Conservation (phyloP, 768 basidiomycete genomes). For the Thelephora ganbajun region DNA sequence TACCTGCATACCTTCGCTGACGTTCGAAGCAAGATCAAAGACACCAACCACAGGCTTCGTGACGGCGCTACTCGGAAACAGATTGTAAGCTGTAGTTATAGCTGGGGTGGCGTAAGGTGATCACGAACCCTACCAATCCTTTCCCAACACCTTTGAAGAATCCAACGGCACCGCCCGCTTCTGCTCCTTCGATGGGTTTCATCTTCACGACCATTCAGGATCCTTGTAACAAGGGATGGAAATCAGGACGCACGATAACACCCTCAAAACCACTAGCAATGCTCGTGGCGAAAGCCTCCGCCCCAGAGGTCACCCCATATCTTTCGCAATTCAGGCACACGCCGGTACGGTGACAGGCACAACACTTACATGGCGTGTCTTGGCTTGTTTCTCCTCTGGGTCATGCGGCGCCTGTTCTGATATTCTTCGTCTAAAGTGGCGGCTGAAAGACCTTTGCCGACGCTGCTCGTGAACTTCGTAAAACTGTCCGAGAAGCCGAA, state of each 20-base stretch:
- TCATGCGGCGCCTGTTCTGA: constrained; percentile 78
- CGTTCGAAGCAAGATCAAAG: constrained; percentile 90
- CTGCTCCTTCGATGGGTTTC: constrained; percentile 95
- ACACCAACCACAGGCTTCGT: constrained; percentile 97
- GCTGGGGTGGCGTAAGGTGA: not conserved
- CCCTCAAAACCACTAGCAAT: constrained; percentile 95
- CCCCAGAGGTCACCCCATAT: constrained; percentile 92
- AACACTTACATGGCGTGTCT: constrained; percentile 78
- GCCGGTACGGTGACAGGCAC: not conserved
- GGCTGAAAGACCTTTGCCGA: constrained; percentile 96
- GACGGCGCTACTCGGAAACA: constrained; percentile 42
- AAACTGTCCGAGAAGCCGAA: constrained; percentile 93
- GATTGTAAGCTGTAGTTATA: constrained; percentile 1
- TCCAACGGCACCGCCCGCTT: constrained; percentile 83
- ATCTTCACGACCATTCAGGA: constrained; percentile 34
- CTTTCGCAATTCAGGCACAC: constrained; percentile 22
- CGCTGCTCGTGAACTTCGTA: constrained; percentile 95
- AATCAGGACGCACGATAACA: constrained; percentile 49
- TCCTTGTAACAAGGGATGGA: not conserved
- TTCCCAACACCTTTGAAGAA: constrained; percentile 98
- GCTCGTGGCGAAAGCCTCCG: constrained; percentile 86
- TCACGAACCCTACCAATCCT: constrained; percentile 76
- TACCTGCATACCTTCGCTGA: constrained; percentile 60
- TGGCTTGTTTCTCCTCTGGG: constrained; percentile 85
- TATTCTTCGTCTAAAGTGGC: constrained; percentile 96